Evolutionary conservation across 2,329 filamentous ascomycete species (phyloP), one percentile per base, ranked within the genome.

Genomic region (Claviceps monticola): DNA sequence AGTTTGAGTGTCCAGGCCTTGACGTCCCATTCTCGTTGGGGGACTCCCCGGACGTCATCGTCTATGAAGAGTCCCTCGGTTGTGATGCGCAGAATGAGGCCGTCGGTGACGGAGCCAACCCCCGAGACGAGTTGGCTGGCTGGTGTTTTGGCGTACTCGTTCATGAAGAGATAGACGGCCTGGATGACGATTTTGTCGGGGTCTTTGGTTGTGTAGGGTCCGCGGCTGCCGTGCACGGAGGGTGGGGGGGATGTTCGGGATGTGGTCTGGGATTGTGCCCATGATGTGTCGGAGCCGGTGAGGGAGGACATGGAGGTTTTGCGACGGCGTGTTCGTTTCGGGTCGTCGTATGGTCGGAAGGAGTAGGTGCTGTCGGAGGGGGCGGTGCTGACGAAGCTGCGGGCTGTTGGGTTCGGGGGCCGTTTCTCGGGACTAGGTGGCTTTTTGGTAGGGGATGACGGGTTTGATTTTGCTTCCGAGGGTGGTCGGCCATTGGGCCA

Each of bases 1-100:
- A 85, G 73, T 71, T 95, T 96, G 69, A 98, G 79, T 44, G 89
- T 95, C 93, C 93, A 97, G 26, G 91, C 90, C 68, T 97, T 97
- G 63, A 97, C 82, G 66, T 98, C 93, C 93, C 93, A 98, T 70
- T 98, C 93, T 54, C 93, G 82, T 69, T 97, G 89, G n/a, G 88
- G 83, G 16, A 96, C 88, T 55, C 83, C 82, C 45, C 90, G 83
- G 50, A 96, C 80, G 66, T 97, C 93, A 66, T 98, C 93, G 65
- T 98, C 93, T 63, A 98, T 93, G 69, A 97, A 97, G 51, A 97
- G 76, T 17, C 93, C 93, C 66, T 95, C 91, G 1, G 88, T 95
- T 11, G 88, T 91, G 62, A 97, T 93, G 49, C 87, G 86, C 55
- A 98, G 76, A 55, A 97, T 86, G 46, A 98, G 75, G 0, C 93